Evolutionary conservation across 2,329 filamentous ascomycete genomes (phyloP).

Genomic region (Tetracladium maxilliforme): DNA sequence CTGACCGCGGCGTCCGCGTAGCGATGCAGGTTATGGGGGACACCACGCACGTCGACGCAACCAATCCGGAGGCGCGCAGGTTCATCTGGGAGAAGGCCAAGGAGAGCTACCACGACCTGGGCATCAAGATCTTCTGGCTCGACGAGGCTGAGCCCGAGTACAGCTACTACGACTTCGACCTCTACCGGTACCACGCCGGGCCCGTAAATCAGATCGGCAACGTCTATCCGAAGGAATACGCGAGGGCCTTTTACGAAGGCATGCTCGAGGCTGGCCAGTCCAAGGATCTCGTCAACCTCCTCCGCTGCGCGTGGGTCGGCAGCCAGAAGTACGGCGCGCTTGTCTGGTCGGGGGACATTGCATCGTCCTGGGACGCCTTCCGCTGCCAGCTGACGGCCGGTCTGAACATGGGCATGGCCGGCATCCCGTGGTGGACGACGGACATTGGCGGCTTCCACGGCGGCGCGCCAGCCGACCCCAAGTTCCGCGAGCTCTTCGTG

Average conservation of each 20-base stretch:
- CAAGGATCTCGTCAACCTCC: slow-evolving; percentile 42
- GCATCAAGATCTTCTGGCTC: slow-evolving; percentile 52
- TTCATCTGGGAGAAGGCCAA: slow-evolving; percentile 46
- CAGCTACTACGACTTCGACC: slow-evolving; percentile 49
- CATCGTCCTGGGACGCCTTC: slow-evolving; percentile 44
- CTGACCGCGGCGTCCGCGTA: slow-evolving; percentile 41
- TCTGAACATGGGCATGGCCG: slow-evolving; percentile 49
- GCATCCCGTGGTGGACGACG: slow-evolving; percentile 55
- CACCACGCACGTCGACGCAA: slow-evolving; percentile 47
- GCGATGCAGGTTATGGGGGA: slow-evolving; percentile 44
- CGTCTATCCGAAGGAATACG: slow-evolving; percentile 42
- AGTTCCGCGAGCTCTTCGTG: slow-evolving; percentile 47
- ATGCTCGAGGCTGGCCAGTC: slow-evolving; percentile 34
- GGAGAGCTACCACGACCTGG: slow-evolving; percentile 44
- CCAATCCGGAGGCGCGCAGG: slow-evolving; percentile 39
- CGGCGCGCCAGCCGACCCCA: slow-evolving; percentile 36
- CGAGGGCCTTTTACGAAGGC: slow-evolving; percentile 44
- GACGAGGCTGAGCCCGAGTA: slow-evolving; percentile 59
- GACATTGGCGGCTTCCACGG: slow-evolving; percentile 59
- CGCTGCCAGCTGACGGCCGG: slow-evolving; percentile 47
- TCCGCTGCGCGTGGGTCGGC: slow-evolving; percentile 39
- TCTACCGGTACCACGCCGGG: slow-evolving; percentile 44
- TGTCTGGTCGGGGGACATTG: slow-evolving; percentile 55
- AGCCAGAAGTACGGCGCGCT: slow-evolving; percentile 50
- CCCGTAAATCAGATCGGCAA: slow-evolving; percentile 41